Base-by-base conservation (phyloP, 305 asterid species). In the Fraxinus sp. region DNA sequence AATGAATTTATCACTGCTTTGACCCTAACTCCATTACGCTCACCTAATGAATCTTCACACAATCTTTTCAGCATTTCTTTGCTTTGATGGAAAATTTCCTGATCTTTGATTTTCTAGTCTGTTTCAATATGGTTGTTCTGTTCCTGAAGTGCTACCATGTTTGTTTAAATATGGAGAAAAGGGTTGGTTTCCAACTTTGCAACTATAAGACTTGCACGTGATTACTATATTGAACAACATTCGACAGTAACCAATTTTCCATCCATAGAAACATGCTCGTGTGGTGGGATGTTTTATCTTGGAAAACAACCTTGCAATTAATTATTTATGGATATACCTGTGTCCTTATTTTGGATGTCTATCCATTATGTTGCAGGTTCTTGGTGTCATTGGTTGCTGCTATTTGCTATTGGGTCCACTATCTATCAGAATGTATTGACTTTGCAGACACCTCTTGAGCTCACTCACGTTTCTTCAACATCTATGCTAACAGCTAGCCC, bases 381-480 rank as follows among this genome's bases (percentile, higher is more conserved):
- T 81, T 89, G 89, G 88, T 87, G 92, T 84, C 91, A 86, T 80
- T 86, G 89, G 86, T 84, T 89, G 77, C 86, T 94, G 52, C 91
- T 88, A 52, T 86, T 91, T 84, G 86, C 90, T 73, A 82, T 94
- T 82, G 93, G 95, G 94, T 85, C 92, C 84, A 83, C 88, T 86
- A 87, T 91, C 91, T 91, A 89, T 76, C 88, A 84, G 83, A 87
- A 86, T 86, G 90, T 84, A 73, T 84, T 86, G 87, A 87, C 95
- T 81, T 84, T 86, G 77, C 88, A 83, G 86, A 76, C 84, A 37
- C 85, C 81, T n/a, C 79, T 88, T 3, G 89, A 85, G 80, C 66
- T 87, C 75, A 83, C 78, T 35, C 90, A 87, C 39, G 66, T 88
- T 46, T 87, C 91, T 83, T 86, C 92, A 72, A 80, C 87, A 36